phyloP scores from a whole-genome alignment of 2,329 filamentous ascomycete species.

The Hypomyces perniciosus region DNA sequence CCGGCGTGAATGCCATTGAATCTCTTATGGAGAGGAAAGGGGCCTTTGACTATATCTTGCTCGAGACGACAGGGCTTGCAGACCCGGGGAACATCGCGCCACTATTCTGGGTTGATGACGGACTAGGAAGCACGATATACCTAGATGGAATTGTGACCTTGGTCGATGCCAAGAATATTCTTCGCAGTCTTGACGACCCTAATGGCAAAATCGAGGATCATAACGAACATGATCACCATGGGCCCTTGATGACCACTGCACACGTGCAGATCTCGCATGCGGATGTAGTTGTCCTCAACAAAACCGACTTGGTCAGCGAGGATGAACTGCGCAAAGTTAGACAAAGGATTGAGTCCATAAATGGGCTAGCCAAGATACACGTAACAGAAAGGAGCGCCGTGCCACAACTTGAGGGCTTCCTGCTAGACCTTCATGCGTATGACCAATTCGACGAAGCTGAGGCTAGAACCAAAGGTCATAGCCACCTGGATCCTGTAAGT shows the following conservation, averaged over 20 bases:
- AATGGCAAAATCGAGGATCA: conserved; percentile 47
- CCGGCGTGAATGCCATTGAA: conserved; percentile 90
- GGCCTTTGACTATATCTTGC: conserved; percentile 92
- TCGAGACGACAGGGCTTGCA: conserved; percentile 92
- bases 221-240: conserved; percentile 46
- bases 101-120: conserved; percentile 96
- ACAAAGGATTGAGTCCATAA: conserved; percentile 74
- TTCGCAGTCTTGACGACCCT: conserved; percentile 73
- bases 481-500: conserved; percentile 79
- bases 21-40: conserved; percentile 91
- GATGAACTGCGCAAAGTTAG: conserved; percentile 64
- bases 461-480: conserved; percentile 71
- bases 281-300: conserved; percentile 92
- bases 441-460: conserved; percentile 72
- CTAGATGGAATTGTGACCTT: conserved; percentile 94
- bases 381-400: conserved; percentile 75
- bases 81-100: conserved; percentile 95
- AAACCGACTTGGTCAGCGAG: conserved; percentile 72
- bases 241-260: conserved; percentile 78
- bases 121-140: conserved; percentile 89
- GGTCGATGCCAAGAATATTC: conserved; percentile 89
- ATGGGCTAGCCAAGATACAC: conserved; percentile 79
- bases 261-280: conserved; percentile 96
- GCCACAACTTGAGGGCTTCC: conserved; percentile 73
- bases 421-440: conserved; percentile 90